Base-by-base conservation (phyloP, 2,329 filamentous ascomycete species). In the Atkinsonella texensis region DNA sequence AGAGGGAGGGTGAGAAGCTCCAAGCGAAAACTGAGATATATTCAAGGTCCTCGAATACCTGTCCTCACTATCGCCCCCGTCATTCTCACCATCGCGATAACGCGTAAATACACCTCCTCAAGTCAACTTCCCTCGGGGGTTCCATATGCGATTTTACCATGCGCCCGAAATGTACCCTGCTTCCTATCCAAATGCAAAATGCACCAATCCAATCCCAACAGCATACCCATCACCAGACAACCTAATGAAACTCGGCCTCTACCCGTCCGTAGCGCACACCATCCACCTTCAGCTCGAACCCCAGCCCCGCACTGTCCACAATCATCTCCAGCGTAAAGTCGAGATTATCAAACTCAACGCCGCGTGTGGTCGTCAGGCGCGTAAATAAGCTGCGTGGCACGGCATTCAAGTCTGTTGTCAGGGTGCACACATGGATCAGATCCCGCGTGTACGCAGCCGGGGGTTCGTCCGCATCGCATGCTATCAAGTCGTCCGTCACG, bases 321-420 rank as follows among this genome's bases (percentile, higher is more conserved):
- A 84, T 83, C 85, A 91, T 89, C 69, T 89, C 85, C 6, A 90
- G 76, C 11, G 85, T 87, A 54, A 90, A 90, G 62, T 90, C 85
- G 32, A 91, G 70, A 56, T 89, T 89, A 59, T 89, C 84, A 67
- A 90, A 91, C 66, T 89, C 86, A 5, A 89, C 81, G 1, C 86
- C 86, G 50, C 85, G 76, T 2, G 86, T 90, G 12, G 87, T 90
- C 15, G 85, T 89, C 55, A 91, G 67, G 13, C 84, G 70, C 1
- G 85, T 89, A 61, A 90, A 90, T 11, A 89, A 63, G 53, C 75
- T 81, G 57, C 83, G 77, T 1, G 87, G 87, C 17, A 90, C 86
- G 0, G 84, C 84, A 47, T 81, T 83, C 12, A 91, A 70, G 60
- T 90, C 86, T 15, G 87, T 90, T n/a, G 82, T 89, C 40, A 91